Base-by-base conservation (phyloP, 805 yeast species). In the Brettanomyces anomalus region DNA sequence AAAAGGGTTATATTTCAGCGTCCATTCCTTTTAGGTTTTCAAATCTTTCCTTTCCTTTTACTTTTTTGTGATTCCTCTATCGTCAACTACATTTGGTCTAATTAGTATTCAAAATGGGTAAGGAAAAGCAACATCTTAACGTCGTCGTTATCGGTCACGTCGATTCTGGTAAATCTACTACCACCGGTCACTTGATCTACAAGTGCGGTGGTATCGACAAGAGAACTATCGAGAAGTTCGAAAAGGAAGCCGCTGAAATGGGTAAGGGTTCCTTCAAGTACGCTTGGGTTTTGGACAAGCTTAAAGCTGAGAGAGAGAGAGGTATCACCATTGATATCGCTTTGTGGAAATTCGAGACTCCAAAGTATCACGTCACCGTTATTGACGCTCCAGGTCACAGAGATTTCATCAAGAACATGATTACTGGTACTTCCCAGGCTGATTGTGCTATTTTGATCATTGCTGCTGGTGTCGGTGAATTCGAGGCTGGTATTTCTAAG, bases 121-220 rank as follows among this genome's bases (percentile, higher is more conserved):
- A 87, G 76, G 96, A 81, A 67, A 89, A 90, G 84, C 66, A 78
- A 75, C 97, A 90, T 85, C 85, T 90, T 79, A 90, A 90, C 96
- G 95, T 90, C 77, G 98, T 93, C 74, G 97, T 93, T 71, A 90
- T 90, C 74, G 98, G 97, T 76, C 97, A 90, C 95, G 97, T 93
- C 97, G 97, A 90, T 77, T 89, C 97, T 65, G 90, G 90, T 77
- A 85, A 85, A 79, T 90, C 97, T 56, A 89, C 97, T 69, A 90
- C 97, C 75, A 89, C 97, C 71, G 97, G 97, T 76, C 97, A 89
- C 83, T 85, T 89, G 76, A 88, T 89, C 70, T 89, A 71, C 95
- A 88, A 88, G 90, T 89, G 96, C 79, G 96, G 97, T 85, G 96
- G 94, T 83, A 86, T 86, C 65, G 96, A 88, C 78, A 88, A 87